Conservation (phyloP, 163 green algal genomes). For the Chlamydomonas reinhardtii region DNA sequence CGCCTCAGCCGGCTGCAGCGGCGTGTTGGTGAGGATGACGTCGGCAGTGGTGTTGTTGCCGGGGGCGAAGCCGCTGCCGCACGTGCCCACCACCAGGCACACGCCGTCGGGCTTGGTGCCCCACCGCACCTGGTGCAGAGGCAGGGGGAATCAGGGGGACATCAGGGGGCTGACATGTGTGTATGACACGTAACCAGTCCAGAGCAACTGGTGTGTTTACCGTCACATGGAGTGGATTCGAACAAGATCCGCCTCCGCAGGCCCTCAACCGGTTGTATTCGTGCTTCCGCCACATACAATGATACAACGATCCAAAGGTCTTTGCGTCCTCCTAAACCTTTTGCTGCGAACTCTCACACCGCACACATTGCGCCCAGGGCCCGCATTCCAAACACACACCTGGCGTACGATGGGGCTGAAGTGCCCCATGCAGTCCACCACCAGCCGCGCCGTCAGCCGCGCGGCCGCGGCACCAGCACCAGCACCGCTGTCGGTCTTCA, state of each 20-base stretch:
- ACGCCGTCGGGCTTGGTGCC: slow-evolving; percentile 92
- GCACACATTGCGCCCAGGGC: no score
- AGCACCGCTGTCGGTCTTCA: slow-evolving; percentile 37
- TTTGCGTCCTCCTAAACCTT: no score
- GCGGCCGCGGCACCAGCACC: neutral
- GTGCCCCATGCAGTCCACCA: slow-evolving; percentile 96
- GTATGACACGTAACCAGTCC: neutral
- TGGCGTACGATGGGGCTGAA: slow-evolving; percentile 88
- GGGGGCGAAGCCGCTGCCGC: slow-evolving; percentile 73
- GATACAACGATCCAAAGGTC: no score
- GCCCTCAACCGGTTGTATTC: no score
- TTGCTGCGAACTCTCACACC: no score
- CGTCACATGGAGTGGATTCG: no score
- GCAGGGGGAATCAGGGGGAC: neutral
- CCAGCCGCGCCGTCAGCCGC: slow-evolving; percentile 69
- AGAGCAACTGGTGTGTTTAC: no score
- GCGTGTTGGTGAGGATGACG: slow-evolving; percentile 85
- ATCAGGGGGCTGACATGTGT: no score
- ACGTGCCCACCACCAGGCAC: slow-evolving; percentile 91
- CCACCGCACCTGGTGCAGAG: slow-evolving; percentile 53
- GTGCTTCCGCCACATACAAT: no score
- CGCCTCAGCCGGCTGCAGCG: slow-evolving; percentile 31
- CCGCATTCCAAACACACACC: no score
- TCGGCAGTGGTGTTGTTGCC: slow-evolving; percentile 63
- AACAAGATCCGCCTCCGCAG: no score